Evolutionary conservation across 345 rosid genomes (phyloP).

Genomic region (Salix purpurea): DNA sequence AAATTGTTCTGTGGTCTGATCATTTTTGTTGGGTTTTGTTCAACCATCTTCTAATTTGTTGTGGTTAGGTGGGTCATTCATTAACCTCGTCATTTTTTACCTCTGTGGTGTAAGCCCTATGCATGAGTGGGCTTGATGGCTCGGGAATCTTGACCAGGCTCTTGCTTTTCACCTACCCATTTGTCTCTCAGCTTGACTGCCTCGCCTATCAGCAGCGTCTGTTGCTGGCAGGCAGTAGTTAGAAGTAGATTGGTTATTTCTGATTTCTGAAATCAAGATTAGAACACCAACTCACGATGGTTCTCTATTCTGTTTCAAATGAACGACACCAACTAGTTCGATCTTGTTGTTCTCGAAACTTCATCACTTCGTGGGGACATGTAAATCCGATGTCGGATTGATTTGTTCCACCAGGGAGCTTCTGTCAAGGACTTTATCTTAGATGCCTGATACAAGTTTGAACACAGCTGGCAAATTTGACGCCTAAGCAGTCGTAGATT

Average conservation of each 20-base stretch:
- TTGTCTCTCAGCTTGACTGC: conserved; percentile 5
- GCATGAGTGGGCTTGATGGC: not conserved
- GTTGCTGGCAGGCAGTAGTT: no score
- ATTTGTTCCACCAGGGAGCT: not conserved
- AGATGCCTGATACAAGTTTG: not conserved
- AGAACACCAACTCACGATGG: no score
- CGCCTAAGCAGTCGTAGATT: not conserved
- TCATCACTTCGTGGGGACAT: not conserved
- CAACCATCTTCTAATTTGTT: not conserved
- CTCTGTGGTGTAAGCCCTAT: not conserved
- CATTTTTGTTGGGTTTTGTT: not conserved
- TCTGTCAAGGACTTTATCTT: not conserved
- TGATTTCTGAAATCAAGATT: no score
- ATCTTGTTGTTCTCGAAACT: not conserved
- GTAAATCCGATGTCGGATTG: not conserved
- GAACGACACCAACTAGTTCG: not conserved
- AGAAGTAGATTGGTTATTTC: no score
- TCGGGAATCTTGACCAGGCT: not conserved
- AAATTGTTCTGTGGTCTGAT: not conserved
- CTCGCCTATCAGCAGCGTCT: not conserved
- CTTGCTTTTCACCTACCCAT: not conserved
- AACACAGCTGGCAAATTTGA: conserved; percentile 15
- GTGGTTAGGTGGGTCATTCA: not conserved
- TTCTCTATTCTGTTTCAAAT: not conserved
- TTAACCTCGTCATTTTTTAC: conserved; percentile 19